Percentiles rank a stretch among this genome's conserved stretches.
phyloP scores from a whole-genome alignment of 495 filamentous ascomycete genomes.

The Penicillium ochrochloron region DNA sequence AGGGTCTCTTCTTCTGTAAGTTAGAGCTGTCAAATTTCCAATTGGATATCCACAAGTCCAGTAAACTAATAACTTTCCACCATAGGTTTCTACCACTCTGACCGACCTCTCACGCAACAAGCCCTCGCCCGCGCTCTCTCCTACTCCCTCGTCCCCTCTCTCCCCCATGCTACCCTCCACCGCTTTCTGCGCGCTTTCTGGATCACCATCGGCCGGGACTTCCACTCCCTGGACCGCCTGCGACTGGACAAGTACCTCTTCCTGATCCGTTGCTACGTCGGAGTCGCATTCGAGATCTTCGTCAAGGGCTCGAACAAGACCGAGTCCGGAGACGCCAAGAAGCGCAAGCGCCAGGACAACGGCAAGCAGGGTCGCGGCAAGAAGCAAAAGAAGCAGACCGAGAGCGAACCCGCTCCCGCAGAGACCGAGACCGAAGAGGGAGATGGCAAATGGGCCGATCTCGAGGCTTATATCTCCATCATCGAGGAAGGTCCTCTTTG shows the following conservation, averaged over 20 bases:
- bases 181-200: constrained; percentile 79
- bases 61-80: background rate
- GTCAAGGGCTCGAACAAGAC: constrained; percentile 35
- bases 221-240: constrained; percentile 78
- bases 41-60: background rate
- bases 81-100: constrained; percentile 85
- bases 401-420: constrained; percentile 16
- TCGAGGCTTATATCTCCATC: constrained; percentile 47
- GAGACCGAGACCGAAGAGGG: constrained; percentile 34
- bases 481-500: constrained; percentile 50
- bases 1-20: constrained; percentile 91
- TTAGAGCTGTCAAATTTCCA: constrained; percentile 8
- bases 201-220: constrained; percentile 84
- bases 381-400: constrained; percentile 36
- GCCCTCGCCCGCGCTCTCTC: constrained; percentile 79
- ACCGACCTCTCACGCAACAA: constrained; percentile 86
- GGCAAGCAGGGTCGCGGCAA: constrained; percentile 51
- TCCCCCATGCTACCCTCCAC: constrained; percentile 59
- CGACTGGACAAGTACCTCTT: constrained; percentile 93
- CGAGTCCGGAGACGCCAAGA: constrained; percentile 29
- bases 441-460: constrained; percentile 45
- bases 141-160: constrained; percentile 68
- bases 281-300: constrained; percentile 61
- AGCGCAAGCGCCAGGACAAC: constrained; percentile 34
- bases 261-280: constrained; percentile 77